Percentiles rank a stretch among this genome's conserved stretches.
phyloP scores from a whole-genome alignment of 176 grass and related monocot genomes.

The Neostapfia colusana region DNA sequence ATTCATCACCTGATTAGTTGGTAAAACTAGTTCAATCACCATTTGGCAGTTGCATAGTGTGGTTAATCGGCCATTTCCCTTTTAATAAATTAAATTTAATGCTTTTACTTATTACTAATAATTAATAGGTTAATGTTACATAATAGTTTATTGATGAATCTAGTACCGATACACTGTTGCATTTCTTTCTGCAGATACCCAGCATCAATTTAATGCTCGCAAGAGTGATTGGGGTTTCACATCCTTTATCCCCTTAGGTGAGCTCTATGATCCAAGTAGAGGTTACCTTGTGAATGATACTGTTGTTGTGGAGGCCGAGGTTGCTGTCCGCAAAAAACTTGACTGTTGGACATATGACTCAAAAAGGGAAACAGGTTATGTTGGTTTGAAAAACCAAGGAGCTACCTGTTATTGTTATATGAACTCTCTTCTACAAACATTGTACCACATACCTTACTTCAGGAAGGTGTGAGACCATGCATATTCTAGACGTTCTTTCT shows the following conservation, averaged over 20 bases:
- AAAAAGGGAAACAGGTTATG: conserved; percentile 92
- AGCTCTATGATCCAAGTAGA: conserved; percentile 71
- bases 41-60: neutral
- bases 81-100: too few species aligned
- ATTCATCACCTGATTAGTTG: neutral
- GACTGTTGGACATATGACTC: conserved; percentile 86
- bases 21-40: neutral
- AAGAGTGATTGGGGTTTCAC: conserved; percentile 94
- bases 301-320: conserved; percentile 75
- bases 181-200: conserved; percentile 55
- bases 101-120: neutral
- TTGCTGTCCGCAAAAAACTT: conserved; percentile 61
- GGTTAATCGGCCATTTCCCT: too few species aligned
- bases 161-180: conserved; percentile 15
- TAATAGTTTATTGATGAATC: conserved; percentile 1
- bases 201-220: conserved; percentile 79
- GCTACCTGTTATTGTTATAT: conserved; percentile 91
- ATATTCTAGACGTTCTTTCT: conserved; percentile 24
- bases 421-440: conserved; percentile 93
- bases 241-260: conserved; percentile 85
- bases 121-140: neutral
- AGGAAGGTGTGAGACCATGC: conserved; percentile 58
- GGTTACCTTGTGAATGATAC: conserved; percentile 84
- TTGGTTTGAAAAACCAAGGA: conserved; percentile 92
- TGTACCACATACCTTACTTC: conserved; percentile 89